phyloP scores from a whole-genome alignment of 106 monocot genomes.

The Dendrobium chrysotoxum region DNA sequence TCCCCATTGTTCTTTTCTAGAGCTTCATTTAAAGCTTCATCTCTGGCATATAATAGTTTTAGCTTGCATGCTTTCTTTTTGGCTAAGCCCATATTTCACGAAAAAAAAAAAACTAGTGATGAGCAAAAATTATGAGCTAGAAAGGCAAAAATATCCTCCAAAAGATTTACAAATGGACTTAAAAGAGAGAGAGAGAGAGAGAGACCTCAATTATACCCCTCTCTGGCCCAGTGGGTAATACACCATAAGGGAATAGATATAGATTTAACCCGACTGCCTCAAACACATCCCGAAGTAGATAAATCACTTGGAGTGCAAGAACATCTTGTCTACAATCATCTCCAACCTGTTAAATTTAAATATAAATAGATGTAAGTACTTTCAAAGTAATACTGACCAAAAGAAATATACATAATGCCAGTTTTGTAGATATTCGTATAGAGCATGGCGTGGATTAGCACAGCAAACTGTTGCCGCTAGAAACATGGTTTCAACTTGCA shows the following conservation, averaged over 20 bases:
- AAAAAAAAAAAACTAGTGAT: not conserved
- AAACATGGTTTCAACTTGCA: not conserved
- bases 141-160: not conserved
- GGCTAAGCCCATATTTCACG: not conserved
- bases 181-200: not conserved
- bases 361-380: not conserved
- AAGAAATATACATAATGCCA: not conserved
- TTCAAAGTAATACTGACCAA: not conserved
- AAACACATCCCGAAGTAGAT: constrained; percentile 87
- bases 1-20: not conserved
- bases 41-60: not conserved
- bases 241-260: constrained; percentile 96
- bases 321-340: constrained; percentile 99
- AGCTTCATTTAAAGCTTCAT: not conserved
- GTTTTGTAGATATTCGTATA: not conserved
- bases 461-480: not conserved
- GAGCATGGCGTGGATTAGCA: not conserved
- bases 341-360: constrained; percentile 66
- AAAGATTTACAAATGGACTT: not conserved
- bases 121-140: not conserved
- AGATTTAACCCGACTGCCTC: constrained; percentile 86
- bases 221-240: constrained; percentile 86
- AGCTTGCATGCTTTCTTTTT: not conserved
- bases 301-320: constrained; percentile 97
- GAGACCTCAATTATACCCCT: constrained; percentile 95